These are phyloP conservation scores for Fagopyrum tataricum DNA, from an alignment of 148 eudicot genomes.

Conservation along the genomic window DNA sequence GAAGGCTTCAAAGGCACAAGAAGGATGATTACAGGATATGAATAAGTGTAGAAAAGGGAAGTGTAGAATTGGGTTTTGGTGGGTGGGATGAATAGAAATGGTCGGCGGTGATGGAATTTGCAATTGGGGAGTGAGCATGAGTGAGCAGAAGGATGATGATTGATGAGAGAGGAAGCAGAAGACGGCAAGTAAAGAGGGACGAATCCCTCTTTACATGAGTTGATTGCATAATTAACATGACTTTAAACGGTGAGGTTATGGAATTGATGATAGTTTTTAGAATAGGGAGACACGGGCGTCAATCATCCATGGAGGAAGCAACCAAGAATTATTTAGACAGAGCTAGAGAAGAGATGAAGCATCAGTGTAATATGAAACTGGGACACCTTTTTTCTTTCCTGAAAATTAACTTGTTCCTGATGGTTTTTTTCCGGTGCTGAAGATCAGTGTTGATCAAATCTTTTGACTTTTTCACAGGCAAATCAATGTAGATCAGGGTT, in stretches of 20 bases:
- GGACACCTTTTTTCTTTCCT: background rate
- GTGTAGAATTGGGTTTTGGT: background rate
- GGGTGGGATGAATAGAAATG: background rate
- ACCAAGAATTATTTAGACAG: too few species aligned
- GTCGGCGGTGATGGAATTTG: background rate
- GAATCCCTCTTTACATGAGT: background rate
- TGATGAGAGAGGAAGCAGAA: background rate
- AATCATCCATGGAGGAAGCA: too few species aligned
- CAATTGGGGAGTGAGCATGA: background rate
- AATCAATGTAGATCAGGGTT: slow-evolving; percentile 24
- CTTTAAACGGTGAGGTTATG: too few species aligned
- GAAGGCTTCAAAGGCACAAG: background rate
- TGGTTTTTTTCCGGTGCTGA: background rate
- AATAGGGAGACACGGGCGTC: too few species aligned
- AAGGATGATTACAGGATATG: background rate
- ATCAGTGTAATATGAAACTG: too few species aligned
- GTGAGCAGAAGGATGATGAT: background rate
- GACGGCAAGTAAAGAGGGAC: background rate
- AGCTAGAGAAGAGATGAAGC: too few species aligned
- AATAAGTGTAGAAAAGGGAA: slow-evolving; percentile 2
- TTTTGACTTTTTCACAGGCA: slow-evolving; percentile 27
- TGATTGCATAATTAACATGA: slow-evolving; percentile 19
- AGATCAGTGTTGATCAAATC: background rate
- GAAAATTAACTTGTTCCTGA: background rate
- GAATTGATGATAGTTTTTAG: too few species aligned